Conservation (phyloP, 1,139 yeast species). For the Hanseniaspora uvarum region DNA sequence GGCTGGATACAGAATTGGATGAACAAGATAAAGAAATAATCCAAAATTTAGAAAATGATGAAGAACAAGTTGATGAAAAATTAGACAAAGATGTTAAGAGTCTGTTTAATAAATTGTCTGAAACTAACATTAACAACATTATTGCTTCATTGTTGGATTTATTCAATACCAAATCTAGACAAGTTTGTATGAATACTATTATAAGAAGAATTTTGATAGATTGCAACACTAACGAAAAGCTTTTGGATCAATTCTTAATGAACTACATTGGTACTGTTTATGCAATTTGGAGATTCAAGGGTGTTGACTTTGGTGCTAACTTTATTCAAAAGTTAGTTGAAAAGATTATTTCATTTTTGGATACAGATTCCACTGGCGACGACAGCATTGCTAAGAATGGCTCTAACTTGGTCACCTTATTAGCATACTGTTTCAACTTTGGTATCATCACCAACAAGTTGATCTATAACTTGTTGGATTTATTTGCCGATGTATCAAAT, state of each 20-base stretch:
- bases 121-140: conserved; percentile 64
- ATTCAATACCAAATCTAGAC: conserved; percentile 61
- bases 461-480: conserved; percentile 62
- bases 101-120: conserved; percentile 74
- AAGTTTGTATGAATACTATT: conserved; percentile 59
- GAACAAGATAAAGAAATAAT: conserved; percentile 25
- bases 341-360: conserved; percentile 39
- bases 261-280: conserved; percentile 70
- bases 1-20: conserved; percentile 12
- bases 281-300: conserved; percentile 67
- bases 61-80: conserved; percentile 80
- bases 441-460: conserved; percentile 64
- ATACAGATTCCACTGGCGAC: conserved; percentile 19
- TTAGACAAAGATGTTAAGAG: conserved; percentile 62
- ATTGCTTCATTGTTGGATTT: conserved; percentile 57
- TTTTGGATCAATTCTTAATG: conserved; percentile 69
- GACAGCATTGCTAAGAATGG: conserved; percentile 43
- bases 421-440: conserved; percentile 68
- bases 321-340: conserved; percentile 74
- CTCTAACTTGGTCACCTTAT: conserved; percentile 58
- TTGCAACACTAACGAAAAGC: conserved; percentile 52
- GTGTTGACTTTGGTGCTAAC: conserved; percentile 83
- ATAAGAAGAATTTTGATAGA: conserved; percentile 56
- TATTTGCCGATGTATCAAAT: conserved; percentile 47
- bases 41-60: conserved; percentile 40